phyloP scores from a whole-genome alignment of 108 stramenopile species.

The Fragilaria radians region DNA sequence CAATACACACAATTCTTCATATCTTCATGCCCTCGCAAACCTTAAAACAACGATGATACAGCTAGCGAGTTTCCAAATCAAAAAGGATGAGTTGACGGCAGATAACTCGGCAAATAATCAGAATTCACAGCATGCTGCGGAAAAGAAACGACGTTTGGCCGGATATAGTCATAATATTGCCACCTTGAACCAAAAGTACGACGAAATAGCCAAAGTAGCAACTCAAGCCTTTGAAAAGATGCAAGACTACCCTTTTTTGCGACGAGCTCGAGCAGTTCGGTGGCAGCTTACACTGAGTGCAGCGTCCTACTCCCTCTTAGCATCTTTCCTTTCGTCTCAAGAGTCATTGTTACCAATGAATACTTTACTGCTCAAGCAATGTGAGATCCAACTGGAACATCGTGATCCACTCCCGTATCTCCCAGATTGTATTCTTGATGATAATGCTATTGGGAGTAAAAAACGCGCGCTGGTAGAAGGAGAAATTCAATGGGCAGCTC shows the following conservation, averaged over 20 bases:
- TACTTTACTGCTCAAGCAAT: constrained; percentile 70
- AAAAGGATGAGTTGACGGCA: constrained; percentile 7
- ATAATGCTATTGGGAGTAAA: constrained; percentile 1
- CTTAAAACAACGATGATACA: constrained; percentile 35
- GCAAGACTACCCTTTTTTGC: constrained; percentile 65
- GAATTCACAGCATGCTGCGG: not conserved
- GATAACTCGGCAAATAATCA: constrained; percentile 8
- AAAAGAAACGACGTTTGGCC: constrained; percentile 10
- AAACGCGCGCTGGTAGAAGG: constrained; percentile 5
- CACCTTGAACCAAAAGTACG: constrained; percentile 38
- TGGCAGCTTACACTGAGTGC: constrained; percentile 75
- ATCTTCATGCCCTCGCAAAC: constrained; percentile 35
- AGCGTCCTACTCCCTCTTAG: constrained; percentile 50
- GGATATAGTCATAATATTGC: constrained; percentile 32
- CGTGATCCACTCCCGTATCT: constrained; percentile 75
- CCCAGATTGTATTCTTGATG: constrained; percentile 64
- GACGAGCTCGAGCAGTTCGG: constrained; percentile 71
- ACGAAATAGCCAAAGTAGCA: constrained; percentile 40
- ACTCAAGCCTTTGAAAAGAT: constrained; percentile 37
- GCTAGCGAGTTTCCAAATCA: constrained; percentile 28
- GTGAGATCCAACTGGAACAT: constrained; percentile 78
- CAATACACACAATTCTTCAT: constrained; percentile 43
- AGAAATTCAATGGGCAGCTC: constrained; percentile 69
- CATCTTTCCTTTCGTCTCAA: constrained; percentile 41
- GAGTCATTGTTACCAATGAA: constrained; percentile 64